These are phyloP conservation scores for Debaryomyces coudertii DNA, from an alignment of 1,139 yeast species.

Conservation along the genomic window DNA sequence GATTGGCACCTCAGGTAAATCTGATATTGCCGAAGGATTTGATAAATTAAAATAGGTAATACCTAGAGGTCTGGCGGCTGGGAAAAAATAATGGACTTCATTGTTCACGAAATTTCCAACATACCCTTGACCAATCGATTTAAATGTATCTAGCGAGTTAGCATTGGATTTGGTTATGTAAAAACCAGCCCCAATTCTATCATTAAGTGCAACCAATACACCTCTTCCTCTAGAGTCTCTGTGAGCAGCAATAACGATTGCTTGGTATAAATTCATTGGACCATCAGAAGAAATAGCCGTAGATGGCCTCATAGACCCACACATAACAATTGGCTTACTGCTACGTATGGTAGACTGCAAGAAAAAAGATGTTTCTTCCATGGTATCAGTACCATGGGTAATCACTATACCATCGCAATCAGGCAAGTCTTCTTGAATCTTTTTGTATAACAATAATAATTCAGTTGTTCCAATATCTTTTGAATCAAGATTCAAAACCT, in stretches of 20 bases:
- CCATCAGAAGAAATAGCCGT: conserved; percentile 73
- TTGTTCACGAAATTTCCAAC: conserved; percentile 70
- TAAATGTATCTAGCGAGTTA: conserved; percentile 68
- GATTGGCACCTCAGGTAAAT: conserved; percentile 51
- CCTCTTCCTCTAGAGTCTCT: conserved; percentile 58
- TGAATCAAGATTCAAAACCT: conserved; percentile 65
- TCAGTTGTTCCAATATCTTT: conserved; percentile 57
- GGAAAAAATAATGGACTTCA: conserved; percentile 65
- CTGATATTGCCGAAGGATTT: conserved; percentile 15
- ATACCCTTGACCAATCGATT: conserved; percentile 69
- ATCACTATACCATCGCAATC: conserved; percentile 61
- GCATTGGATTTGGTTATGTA: conserved; percentile 73
- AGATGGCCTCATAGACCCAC: conserved; percentile 76
- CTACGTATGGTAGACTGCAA: conserved; percentile 60
- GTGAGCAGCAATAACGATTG: conserved; percentile 63
- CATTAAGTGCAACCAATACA: conserved; percentile 64
- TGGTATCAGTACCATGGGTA: conserved; percentile 74
- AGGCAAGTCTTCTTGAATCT: conserved; percentile 47
- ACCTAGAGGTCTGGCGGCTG: conserved; percentile 62
- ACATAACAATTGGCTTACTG: conserved; percentile 63
- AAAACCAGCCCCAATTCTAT: conserved; percentile 68
- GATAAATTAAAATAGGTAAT: conserved; percentile 42
- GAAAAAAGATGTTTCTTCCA: conserved; percentile 73
- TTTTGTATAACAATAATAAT: conserved; percentile 37
- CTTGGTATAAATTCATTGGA: conserved; percentile 72